Percentiles rank a stretch among this genome's conserved stretches.
phyloP scores from a whole-genome alignment of 768 basidiomycete species.

The Mycena vitilis region DNA sequence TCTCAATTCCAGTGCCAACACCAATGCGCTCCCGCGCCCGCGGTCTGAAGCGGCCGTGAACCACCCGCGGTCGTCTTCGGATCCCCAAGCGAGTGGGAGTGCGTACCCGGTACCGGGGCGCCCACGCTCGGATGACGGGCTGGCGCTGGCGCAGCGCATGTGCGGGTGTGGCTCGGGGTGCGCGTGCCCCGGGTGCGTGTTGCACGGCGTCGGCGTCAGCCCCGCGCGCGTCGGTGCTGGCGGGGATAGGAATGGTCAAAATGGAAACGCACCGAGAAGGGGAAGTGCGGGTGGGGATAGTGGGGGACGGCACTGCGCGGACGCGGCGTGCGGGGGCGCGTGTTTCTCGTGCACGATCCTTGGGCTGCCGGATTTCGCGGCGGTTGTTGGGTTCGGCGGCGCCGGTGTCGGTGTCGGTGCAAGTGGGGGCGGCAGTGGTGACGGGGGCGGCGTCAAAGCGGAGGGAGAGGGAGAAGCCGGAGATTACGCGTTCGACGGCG shows the following conservation, averaged over 20 bases:
- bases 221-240: conserved; percentile 47
- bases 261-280: conserved; percentile 28
- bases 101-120: conserved; percentile 2
- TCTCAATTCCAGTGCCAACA: background rate
- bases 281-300: too few species aligned
- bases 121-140: conserved; percentile 31
- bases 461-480: conserved; percentile 27
- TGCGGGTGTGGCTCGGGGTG: conserved; percentile 76
- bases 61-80: background rate
- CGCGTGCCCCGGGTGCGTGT: conserved; percentile 71
- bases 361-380: conserved; percentile 19
- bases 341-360: conserved; percentile 77
- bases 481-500: too few species aligned
- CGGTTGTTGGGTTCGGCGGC: conserved; percentile 3
- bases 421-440: background rate
- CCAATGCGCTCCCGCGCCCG: background rate
- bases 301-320: conserved; percentile 44
- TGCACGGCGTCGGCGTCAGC: conserved; percentile 57
- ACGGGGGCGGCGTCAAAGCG: conserved; percentile 51
- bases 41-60: conserved; percentile 12
- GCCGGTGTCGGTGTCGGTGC: background rate
- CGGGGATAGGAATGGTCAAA: conserved; percentile 19
- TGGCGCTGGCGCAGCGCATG: conserved; percentile 47
- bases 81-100: background rate
- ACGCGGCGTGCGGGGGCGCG: conserved; percentile 53